Evolutionary conservation across 2,329 filamentous ascomycete genomes (phyloP), one percentile per base, ranked within the genome.

Genomic region (Drechslerella coelobrocha): DNA sequence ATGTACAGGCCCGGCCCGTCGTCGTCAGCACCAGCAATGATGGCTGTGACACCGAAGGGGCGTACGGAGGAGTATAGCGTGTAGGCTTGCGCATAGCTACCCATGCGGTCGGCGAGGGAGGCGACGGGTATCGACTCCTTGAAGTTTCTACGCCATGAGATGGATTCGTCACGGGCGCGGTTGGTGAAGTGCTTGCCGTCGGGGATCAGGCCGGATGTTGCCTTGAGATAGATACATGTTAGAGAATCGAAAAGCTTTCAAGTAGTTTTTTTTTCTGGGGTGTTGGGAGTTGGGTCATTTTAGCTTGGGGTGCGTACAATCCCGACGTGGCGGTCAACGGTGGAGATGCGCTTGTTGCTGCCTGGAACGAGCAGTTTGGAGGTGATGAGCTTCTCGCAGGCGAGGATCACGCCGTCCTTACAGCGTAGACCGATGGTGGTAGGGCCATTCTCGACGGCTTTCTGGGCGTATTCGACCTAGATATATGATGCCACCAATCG

Each of bases 371-470:
- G 85, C 76, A 99, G 87, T 84, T 97, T 97, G 80, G 92, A 97
- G 74, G 88, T 86, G 80, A 97, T 87, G 78, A 97, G 88, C 85
- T 99, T 99, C 84, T 99, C 94, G 72, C 96, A 88, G 43, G 94
- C 94, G 75, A 99, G 85, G 73, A 99, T 92, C 57, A 99, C 90
- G 74, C 94, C 94, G 80, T 97, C 92, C 82, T 96, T 96, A 85
- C 92, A 96, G 79, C 92, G 86, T 81, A 99, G 96, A 76, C 94
- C 94, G 80, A 99, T 87, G 59, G 92, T 92, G 61, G 94, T 99
- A 78, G 94, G 93, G 75, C 93, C 94, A 78, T 95, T 97, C 83
- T 99, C 94, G 73, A 99, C 94, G 62, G 94, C 94, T 84, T 99
- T 99, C 76, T 95, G 89, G 75, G 94, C 94, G 81, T 99, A 99